Base-by-base conservation (phyloP, 306 rosid species). In the Gleditsia sinensis region DNA sequence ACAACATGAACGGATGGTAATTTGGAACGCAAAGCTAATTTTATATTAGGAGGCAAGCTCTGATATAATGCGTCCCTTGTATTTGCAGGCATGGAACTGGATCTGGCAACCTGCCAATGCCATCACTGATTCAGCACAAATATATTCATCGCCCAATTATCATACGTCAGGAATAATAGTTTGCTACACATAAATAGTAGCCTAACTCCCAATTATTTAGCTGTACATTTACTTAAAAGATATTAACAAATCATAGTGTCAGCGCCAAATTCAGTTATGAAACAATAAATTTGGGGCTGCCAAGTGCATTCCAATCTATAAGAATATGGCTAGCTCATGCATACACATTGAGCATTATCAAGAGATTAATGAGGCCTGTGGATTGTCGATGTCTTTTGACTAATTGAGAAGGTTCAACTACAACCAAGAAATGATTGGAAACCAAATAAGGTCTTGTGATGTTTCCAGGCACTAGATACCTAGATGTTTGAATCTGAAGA, bases 21-120 rank as follows among this genome's bases (percentile, higher is more conserved):
- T 78, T 86, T 89, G 73, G 92, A 81, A 75, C 97, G 96, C 83
- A 89, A 64, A 61, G 96, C 84, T 42, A 78, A 79, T 80, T 89
- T 92, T 71, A 89, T 50, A 46, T 76, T 80, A 75, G 97, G 97
- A 9, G 97, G 96, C 89, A 92, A 83, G 75, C 86, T 83, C 86
- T 92, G 96, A 83, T 88, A 92, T 67, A 92, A 82, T 46, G 92
- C 39, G 69, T 89, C 97, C 81, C 91, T 87, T 42, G 93, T 84
- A 85, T 85, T 89, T 78, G 86, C 82, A 20, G 97, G 93, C 89
- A 86, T 81, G 34, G 88, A 85, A 81, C 90, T 74, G 74, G 96
- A 92, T 64, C 92, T 80, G 25, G 91, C 90, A 63, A 89, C 97
- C 97, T 92, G 77, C 75, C 53, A 77, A 51, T 53, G 68, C n/a